phyloP scores from a whole-genome alignment of 495 filamentous ascomycete species.

The Sabuloglossum arenarium region DNA sequence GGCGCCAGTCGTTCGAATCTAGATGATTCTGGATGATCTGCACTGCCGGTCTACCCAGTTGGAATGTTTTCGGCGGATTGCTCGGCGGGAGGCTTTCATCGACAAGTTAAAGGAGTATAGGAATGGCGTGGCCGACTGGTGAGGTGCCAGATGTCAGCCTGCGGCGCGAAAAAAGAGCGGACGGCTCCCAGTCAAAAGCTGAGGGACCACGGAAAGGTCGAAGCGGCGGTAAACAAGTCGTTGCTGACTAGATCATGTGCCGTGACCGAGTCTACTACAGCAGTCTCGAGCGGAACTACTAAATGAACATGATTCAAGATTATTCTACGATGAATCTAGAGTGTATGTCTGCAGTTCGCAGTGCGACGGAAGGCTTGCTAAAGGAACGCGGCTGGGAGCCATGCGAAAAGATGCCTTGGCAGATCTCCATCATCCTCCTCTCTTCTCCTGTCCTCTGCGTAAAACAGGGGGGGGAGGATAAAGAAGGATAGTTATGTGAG shows the following conservation, averaged over 20 bases:
- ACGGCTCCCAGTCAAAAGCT: not conserved
- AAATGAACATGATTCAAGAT: too few relatives aligned
- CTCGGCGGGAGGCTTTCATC: not conserved
- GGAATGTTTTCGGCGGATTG: not conserved
- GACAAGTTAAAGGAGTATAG: not conserved
- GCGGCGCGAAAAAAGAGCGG: not conserved
- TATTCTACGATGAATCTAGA: too few relatives aligned
- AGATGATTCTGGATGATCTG: not conserved
- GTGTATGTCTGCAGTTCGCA: too few relatives aligned
- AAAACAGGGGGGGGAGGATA: too few relatives aligned
- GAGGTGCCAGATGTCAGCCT: constrained; percentile 1
- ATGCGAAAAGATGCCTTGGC: too few relatives aligned
- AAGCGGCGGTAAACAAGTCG: not conserved
- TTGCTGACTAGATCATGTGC: not conserved
- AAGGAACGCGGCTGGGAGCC: too few relatives aligned
- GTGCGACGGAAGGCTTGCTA: too few relatives aligned
- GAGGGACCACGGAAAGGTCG: not conserved
- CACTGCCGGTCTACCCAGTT: not conserved
- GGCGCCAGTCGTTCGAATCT: not conserved
- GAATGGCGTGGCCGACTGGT: not conserved
- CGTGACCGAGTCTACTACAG: not conserved
- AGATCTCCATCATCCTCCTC: too few relatives aligned
- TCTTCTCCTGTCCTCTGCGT: too few relatives aligned
- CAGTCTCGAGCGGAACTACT: too few relatives aligned
- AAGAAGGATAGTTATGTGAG: too few relatives aligned